Conservation (phyloP, 805 yeast genomes). For the Candida ascalaphidarum region DNA sequence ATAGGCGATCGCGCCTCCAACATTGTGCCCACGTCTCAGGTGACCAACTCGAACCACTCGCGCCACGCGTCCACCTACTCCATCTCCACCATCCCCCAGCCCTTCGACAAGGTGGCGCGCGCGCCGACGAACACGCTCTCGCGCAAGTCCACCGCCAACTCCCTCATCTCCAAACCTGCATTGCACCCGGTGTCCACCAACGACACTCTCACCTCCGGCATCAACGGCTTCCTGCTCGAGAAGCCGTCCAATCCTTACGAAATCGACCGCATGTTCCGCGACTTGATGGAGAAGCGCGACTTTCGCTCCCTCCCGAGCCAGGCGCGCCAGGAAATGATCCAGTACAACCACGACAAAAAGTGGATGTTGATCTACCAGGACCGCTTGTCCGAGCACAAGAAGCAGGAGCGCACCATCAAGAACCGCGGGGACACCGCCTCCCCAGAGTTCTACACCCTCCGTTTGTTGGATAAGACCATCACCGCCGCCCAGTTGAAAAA, state of each 20-base stretch:
- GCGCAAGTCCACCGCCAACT: slow-evolving; percentile 8
- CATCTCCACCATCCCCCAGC: slow-evolving; percentile 16
- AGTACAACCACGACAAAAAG: slow-evolving; percentile 69
- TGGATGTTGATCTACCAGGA: slow-evolving; percentile 91
- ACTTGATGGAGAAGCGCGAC: slow-evolving; percentile 77
- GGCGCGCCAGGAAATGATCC: slow-evolving; percentile 70
- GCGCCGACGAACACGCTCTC: slow-evolving; percentile 1
- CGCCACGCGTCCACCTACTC: slow-evolving; percentile 34
- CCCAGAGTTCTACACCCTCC: slow-evolving; percentile 72
- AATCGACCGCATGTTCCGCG: slow-evolving; percentile 67
- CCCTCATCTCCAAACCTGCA: slow-evolving; percentile 20
- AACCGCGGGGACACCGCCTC: slow-evolving; percentile 27
- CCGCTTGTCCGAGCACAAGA: slow-evolving; percentile 65
- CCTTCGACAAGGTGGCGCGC: slow-evolving; percentile 22
- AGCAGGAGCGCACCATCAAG: slow-evolving; percentile 20
- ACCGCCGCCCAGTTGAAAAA: slow-evolving; percentile 66
- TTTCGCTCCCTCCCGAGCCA: slow-evolving; percentile 60
- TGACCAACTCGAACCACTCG: slow-evolving; percentile 24
- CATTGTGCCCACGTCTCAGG: slow-evolving; percentile 21
- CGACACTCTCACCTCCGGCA: slow-evolving; percentile 8
- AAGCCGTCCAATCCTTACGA: slow-evolving; percentile 60
- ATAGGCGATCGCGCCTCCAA: slow-evolving; percentile 9
- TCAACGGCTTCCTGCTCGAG: slow-evolving; percentile 36
- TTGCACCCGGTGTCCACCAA: slow-evolving; percentile 8
- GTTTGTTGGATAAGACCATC: slow-evolving; percentile 62